Percentiles rank a stretch among this genome's conserved stretches.
Conservation (phyloP, 345 rosid species). For the Kernera saxatilis region DNA sequence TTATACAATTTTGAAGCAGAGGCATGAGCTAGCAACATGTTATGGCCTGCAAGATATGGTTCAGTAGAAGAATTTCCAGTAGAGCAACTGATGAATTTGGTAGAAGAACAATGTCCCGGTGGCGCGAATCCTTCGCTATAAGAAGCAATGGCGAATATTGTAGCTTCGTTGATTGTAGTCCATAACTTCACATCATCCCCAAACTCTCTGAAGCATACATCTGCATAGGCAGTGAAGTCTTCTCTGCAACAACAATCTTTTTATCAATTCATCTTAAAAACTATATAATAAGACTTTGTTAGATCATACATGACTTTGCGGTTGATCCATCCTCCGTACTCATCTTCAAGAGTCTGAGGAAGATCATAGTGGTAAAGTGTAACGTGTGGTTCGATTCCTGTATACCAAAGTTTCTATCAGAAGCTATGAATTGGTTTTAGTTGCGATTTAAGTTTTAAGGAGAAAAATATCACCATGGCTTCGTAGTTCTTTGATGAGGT, state of each 20-base stretch:
- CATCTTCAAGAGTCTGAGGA: constrained; percentile 71
- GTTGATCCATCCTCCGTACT: constrained; percentile 69
- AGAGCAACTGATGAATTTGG: constrained; percentile 22
- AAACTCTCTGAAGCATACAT: constrained; percentile 71
- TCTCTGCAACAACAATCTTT: constrained; percentile 39
- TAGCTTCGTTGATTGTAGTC: constrained; percentile 75
- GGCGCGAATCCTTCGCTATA: constrained; percentile 32
- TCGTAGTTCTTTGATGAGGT: constrained; percentile 45
- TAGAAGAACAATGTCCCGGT: constrained; percentile 43
- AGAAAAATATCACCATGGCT: constrained; percentile 34
- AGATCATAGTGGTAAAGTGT: constrained; percentile 52
- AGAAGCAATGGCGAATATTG: constrained; percentile 29
- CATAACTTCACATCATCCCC: constrained; percentile 63
- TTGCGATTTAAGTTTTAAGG: not conserved
- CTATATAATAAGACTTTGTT: not conserved
- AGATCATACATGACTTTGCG: constrained; percentile 46
- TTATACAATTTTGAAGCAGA: constrained; percentile 54
- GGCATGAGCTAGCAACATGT: constrained; percentile 68
- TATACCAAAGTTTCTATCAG: not conserved
- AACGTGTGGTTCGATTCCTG: constrained; percentile 66
- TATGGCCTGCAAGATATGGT: constrained; percentile 60
- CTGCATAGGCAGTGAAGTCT: constrained; percentile 72
- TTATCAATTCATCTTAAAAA: not conserved
- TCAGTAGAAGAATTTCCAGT: constrained; percentile 63
- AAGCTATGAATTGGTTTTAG: not conserved